A percentile compares a stretch with the other conserved stretches of the same genome.
Conservation (phyloP, 345 rosid genomes). For the Gossypium bickii region DNA sequence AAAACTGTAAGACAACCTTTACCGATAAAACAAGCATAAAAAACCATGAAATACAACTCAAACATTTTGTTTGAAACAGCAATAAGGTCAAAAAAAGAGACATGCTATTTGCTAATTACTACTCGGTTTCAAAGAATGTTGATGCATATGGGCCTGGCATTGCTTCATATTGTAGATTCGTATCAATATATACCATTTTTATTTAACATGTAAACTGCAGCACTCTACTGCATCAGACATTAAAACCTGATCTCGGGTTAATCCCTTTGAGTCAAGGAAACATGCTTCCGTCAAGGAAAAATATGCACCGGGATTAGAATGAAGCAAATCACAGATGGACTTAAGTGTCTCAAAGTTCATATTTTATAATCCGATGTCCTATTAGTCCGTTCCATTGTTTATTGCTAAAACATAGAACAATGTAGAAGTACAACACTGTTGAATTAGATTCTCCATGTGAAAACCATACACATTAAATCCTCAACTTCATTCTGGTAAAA, state of each 20-base stretch:
- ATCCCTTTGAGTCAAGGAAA: neutral
- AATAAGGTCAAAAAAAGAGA: neutral
- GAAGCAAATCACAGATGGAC: neutral
- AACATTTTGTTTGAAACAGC: neutral
- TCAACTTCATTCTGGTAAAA: neutral
- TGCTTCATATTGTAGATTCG: neutral
- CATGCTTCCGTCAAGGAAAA: neutral
- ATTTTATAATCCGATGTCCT: neutral
- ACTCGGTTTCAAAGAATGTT: neutral
- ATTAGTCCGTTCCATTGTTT: neutral
- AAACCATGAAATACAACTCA: neutral
- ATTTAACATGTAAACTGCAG: neutral
- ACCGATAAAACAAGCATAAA: slow-evolving; percentile 15
- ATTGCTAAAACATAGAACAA: neutral
- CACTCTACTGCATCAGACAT: neutral
- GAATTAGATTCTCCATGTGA: neutral
- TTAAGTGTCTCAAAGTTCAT: neutral
- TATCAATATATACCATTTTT: neutral
- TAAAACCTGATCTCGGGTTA: neutral
- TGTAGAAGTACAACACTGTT: neutral
- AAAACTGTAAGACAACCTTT: slow-evolving; percentile 23
- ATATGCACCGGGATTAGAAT: neutral
- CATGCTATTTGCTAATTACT: neutral
- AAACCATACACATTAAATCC: neutral
- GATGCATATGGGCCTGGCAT: neutral